Evolutionary conservation across 1,284 basidiomycete genomes (phyloP).

Genomic region (Ceratobasidium sp.): DNA sequence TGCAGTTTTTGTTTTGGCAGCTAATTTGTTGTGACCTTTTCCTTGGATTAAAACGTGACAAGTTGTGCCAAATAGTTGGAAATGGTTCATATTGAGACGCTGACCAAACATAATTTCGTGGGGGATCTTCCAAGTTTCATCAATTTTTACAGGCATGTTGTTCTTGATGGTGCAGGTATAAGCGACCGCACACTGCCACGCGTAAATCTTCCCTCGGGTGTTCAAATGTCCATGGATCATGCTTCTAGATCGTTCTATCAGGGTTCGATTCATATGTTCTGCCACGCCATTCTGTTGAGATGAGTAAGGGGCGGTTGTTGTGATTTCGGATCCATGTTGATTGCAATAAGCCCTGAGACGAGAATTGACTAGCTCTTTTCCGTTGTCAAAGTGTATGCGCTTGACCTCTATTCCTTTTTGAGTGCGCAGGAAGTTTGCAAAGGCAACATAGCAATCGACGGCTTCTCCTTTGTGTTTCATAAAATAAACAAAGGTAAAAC

Average conservation of each 20-base stretch:
- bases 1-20: conserved; percentile 8
- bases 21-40: conserved; percentile 3
- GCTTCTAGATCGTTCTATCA: conserved; percentile 28
- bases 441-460: neutral
- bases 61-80: conserved; percentile 14
- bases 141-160: neutral
- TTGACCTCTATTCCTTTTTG: neutral
- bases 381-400: too few relatives aligned
- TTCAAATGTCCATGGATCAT: conserved; percentile 29
- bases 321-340: neutral
- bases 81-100: neutral
- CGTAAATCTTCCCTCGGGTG: neutral
- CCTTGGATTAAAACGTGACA: conserved; percentile 15
- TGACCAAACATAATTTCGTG: neutral
- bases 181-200: conserved; percentile 15
- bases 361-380: conserved; percentile 5
- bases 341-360: neutral
- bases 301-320: conserved; percentile 50
- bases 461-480: neutral
- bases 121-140: neutral
- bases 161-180: conserved; percentile 6
- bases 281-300: conserved; percentile 55
- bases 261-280: conserved; percentile 53
- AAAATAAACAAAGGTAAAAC: neutral
- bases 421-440: neutral